phyloP scores from a whole-genome alignment of 768 basidiomycete genomes.

The Mycena indigotica region DNA sequence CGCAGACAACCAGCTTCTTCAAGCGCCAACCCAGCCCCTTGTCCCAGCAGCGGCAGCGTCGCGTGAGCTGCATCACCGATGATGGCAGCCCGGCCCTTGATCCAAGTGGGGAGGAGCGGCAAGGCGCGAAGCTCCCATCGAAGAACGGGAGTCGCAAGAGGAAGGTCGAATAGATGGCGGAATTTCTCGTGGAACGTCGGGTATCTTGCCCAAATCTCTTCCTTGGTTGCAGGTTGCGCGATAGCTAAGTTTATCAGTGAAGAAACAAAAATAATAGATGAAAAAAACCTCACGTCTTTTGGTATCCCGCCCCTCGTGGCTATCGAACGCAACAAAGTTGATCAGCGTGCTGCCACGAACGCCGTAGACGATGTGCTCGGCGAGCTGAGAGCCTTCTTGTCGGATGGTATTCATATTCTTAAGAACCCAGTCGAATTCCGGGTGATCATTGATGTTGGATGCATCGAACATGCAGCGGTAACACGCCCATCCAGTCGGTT shows the following conservation, averaged over 20 bases:
- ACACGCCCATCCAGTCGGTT: neutral
- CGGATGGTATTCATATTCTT: neutral
- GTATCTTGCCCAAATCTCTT: neutral
- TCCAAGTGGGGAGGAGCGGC: constrained; percentile 13
- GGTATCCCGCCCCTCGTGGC: constrained; percentile 5
- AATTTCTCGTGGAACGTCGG: constrained; percentile 9
- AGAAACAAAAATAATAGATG: no score
- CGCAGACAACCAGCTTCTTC: constrained; percentile 21
- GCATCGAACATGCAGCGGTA: constrained; percentile 4
- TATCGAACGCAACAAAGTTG: constrained; percentile 4
- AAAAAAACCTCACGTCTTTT: no score
- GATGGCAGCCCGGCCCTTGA: constrained; percentile 12
- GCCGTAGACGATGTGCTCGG: constrained; percentile 3
- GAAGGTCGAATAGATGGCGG: constrained; percentile 10
- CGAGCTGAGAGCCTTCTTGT: neutral
- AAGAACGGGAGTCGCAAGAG: constrained; percentile 1
- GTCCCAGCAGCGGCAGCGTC: constrained; percentile 26
- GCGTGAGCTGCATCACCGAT: constrained; percentile 26
- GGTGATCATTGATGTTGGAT: neutral
- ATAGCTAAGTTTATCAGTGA: neutral
- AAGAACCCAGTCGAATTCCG: constrained; percentile 7
- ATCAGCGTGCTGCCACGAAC: constrained; percentile 7
- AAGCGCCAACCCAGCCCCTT: constrained; percentile 30
- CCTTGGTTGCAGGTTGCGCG: neutral
- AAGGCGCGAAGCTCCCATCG: constrained; percentile 13